Base-by-base conservation (phyloP, 176 grass and related monocot species). In the Zoysia japonica region DNA sequence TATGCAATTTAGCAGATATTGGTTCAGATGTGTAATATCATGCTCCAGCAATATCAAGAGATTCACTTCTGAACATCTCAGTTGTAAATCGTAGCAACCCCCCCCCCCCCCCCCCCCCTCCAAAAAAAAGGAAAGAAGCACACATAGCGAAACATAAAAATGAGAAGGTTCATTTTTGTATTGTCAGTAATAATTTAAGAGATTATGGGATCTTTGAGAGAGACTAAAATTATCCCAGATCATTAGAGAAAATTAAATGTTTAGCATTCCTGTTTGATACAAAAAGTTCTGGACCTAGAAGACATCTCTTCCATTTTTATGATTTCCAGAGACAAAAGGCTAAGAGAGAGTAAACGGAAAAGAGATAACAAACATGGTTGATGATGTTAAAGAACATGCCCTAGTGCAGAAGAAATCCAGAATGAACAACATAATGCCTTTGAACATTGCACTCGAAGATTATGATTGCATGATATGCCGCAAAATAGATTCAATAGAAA, bases 191-290 rank as follows among this genome's bases (percentile, higher is more conserved):
- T 14, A 68, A 68, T 6, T n/a, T 49, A 49, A 9, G 2, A 49
- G 44, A 49, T 11, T 11, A 2, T 14, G 42, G 51, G 60, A 75
- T 48, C 43, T 40, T 46, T 51, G 47, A 74, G 53, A 68, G 55
- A 11, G 60, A 12, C 15, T 80, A 40, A 76, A 19, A 45, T 59
- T 68, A 45, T 67, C 72, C 51, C 54, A 68, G 40, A 83, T 46
- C 13, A 40, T 55, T 6, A 19, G 17, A 47, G 46, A 9, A 54
- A 76, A 81, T 44, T 52, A 79, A 12, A 16, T 28, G 16, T 15
- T 19, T 39, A 68, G 5, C 12, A 5, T 66, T 67, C 42, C 68
- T 61, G 19, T 38, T 75, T 57, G 20, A 47, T 54, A 67, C 4
- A 43, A 37, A 11, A 40, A 38, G 15, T 45, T 1, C 5, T 39